A percentile compares a stretch with the other conserved stretches of the same genome.
phyloP scores from a whole-genome alignment of 768 basidiomycete genomes.

The Lactarius hengduanensis region DNA sequence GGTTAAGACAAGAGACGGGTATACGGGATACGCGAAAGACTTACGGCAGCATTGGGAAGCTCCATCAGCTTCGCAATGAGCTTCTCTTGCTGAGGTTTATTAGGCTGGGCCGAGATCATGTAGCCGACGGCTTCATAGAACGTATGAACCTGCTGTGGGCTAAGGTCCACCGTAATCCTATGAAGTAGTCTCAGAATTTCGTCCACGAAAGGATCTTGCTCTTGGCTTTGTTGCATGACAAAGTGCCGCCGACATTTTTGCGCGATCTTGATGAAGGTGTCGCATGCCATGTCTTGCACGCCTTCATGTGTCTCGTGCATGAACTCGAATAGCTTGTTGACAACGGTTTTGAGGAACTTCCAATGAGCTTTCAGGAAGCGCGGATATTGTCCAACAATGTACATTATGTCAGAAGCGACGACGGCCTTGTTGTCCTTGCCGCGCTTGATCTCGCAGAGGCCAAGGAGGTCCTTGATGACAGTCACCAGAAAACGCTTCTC shows the following conservation, averaged over 20 bases:
- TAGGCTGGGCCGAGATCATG: slow-evolving; percentile 99
- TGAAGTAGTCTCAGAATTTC: slow-evolving; percentile 92
- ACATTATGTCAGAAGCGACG: slow-evolving; percentile 95
- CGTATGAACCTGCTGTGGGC: slow-evolving; percentile 95
- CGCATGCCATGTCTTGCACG: slow-evolving; percentile 99
- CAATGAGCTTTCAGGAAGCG: slow-evolving; percentile 99
- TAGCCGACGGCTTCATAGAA: slow-evolving; percentile 99
- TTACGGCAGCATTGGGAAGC: slow-evolving; percentile 88
- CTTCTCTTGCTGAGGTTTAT: slow-evolving; percentile 95
- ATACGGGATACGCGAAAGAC: not conserved
- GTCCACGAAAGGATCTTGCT: slow-evolving; percentile 96
- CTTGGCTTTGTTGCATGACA: slow-evolving; percentile 97
- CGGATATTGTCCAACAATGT: slow-evolving; percentile 99
- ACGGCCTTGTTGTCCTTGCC: slow-evolving; percentile 99
- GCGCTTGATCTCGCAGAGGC: slow-evolving; percentile 95
- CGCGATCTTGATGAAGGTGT: slow-evolving; percentile 99
- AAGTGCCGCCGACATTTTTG: slow-evolving; percentile 98
- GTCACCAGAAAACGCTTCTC: slow-evolving; percentile 99
- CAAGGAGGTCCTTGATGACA: slow-evolving; percentile 98
- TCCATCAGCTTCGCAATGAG: slow-evolving; percentile 96
- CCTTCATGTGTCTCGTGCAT: slow-evolving; percentile 99
- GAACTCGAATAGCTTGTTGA: slow-evolving; percentile 99
- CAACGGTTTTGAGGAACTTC: slow-evolving; percentile 99
- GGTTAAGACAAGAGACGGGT: not conserved
- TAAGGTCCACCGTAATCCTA: slow-evolving; percentile 91